phyloP scores from a whole-genome alignment of 345 rosid genomes.

The Abelmoschus esculentus region DNA sequence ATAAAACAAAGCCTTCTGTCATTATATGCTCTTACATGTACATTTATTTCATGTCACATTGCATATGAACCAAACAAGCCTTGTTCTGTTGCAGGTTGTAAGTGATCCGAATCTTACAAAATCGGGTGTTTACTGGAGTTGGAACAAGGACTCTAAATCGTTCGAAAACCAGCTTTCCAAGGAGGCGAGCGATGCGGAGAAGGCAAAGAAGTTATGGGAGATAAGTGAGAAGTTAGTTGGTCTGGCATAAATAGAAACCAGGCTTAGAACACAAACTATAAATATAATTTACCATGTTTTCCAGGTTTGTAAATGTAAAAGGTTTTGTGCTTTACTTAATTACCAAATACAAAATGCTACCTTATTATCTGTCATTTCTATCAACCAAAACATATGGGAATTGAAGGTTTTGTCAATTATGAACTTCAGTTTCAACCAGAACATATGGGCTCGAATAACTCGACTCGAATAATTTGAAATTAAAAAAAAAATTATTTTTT shows the following conservation, averaged over 20 bases:
- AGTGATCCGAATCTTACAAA: conserved; percentile 79
- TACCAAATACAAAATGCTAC: background rate
- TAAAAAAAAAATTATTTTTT: too few relatives aligned
- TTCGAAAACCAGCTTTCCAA: conserved; percentile 72
- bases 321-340: background rate
- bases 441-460: too few relatives aligned
- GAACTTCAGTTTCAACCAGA: background rate
- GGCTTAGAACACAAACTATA: conserved; percentile 4
- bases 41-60: background rate
- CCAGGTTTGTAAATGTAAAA: background rate
- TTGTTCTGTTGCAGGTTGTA: conserved; percentile 41
- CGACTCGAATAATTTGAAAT: too few relatives aligned
- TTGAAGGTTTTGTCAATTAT: background rate
- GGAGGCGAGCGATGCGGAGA: conserved; percentile 84
- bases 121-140: conserved; percentile 93
- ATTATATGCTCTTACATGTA: background rate
- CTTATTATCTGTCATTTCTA: background rate
- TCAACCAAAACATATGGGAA: background rate
- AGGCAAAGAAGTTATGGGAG: conserved; percentile 64
- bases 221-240: conserved; percentile 47
- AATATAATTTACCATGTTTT: conserved; percentile 19
- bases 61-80: background rate
- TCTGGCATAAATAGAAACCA: background rate
- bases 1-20: background rate
- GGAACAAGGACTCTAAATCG: conserved; percentile 41